These are phyloP conservation scores for Arbutus unedo DNA, from an alignment of 148 eudicot genomes.

Conservation along the genomic window DNA sequence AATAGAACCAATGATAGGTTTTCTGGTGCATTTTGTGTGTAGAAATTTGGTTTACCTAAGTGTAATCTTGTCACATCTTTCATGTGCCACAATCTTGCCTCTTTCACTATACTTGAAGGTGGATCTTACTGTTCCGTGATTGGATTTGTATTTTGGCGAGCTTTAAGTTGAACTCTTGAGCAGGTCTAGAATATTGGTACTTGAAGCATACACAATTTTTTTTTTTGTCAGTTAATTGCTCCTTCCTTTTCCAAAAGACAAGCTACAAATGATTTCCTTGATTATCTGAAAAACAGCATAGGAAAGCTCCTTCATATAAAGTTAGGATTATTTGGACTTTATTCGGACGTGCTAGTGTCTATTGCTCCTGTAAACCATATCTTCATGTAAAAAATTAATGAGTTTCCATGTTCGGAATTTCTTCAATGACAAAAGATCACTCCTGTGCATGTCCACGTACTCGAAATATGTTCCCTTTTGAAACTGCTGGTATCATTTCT, in stretches of 20 bases:
- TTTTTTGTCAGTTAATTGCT: background rate
- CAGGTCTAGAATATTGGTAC: background rate
- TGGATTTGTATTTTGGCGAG: background rate
- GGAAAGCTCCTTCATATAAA: background rate
- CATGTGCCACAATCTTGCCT: background rate
- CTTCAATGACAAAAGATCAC: background rate
- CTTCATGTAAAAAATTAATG: constrained; percentile 6
- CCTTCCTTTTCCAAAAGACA: background rate
- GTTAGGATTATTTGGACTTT: background rate
- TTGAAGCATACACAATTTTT: background rate
- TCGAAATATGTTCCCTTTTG: background rate
- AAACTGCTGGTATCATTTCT: background rate
- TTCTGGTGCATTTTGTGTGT: background rate
- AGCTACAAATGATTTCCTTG: background rate
- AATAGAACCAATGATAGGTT: background rate
- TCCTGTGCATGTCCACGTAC: constrained; percentile 1
- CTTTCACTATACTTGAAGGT: background rate
- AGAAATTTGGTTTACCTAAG: background rate
- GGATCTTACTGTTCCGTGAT: background rate
- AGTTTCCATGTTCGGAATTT: background rate
- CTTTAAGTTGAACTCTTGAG: constrained; percentile 6
- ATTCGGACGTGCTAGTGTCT: background rate
- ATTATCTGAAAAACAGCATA: too few relatives aligned
- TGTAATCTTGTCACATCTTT: background rate
- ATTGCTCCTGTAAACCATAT: background rate